Evolutionary conservation across 805 yeast genomes (phyloP), one percentile per base, ranked within the genome.

Genomic region (Wickerhamomyces kurtzmanii): DNA sequence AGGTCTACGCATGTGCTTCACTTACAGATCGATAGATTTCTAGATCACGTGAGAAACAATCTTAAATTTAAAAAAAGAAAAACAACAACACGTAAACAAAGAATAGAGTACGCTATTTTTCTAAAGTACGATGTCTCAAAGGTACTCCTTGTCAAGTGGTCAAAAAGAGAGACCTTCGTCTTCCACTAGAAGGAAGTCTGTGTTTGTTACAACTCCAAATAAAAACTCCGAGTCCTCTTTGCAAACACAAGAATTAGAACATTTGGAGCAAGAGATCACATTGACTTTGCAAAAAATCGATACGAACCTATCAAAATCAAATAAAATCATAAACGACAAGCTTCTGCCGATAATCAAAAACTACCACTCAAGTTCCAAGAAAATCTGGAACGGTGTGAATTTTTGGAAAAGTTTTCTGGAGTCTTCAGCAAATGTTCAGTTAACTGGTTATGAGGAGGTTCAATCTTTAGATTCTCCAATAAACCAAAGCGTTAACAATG

Each of bases 331-430:
- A 15, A 73, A 74, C 26, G 79, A 78, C 34, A 65, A 66, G 23
- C 64, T 85, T 17, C 60, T 82, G 18, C 94, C 94, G 3, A 60
- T 71, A 9, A 65, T 85, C 14, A 66, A 71, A 36, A 59, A 62
- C 24, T 83, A 81, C 43, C 70, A 78, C 12, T 43, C 47, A 10
- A 68, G 69, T 22, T 71, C 84, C 10, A 67, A 62, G 23, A 60
- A 68, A 18, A 71, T 82, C 4, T 75, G 85, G 78, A 55, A 62
- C 17, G 76, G 76, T 31, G 75, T 72, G 6, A 67, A 68, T 31
- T 82, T 83, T 52, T 76, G 93, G 78, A 82, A 82, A 45, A 67
- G 68, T 18, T 78, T 85, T 52, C 70, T 84, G 41, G 94, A 85
- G 45, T 68, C 74, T 26, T 68, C 83, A 17, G 86, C 85, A 2